phyloP scores from a whole-genome alignment of 2,329 filamentous ascomycete genomes.

The Penicillium sp. region DNA sequence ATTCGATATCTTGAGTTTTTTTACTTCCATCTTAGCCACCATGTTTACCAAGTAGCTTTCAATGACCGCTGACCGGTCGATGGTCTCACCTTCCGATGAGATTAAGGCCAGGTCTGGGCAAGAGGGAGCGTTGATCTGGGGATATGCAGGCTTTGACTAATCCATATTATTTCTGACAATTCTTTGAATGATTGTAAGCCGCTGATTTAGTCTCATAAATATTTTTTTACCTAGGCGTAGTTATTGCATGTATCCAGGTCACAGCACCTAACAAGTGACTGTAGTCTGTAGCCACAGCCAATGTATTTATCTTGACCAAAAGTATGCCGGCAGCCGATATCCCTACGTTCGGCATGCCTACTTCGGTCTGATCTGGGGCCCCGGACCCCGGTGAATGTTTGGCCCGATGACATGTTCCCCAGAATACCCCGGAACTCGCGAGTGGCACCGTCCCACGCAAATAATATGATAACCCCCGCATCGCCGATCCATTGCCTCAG shows the following conservation, averaged over 20 bases:
- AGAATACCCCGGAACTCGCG: too few species aligned
- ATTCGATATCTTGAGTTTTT: not conserved
- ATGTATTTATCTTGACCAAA: not conserved
- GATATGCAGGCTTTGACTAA: not conserved
- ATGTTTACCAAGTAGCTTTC: not conserved
- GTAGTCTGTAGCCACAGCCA: too few species aligned
- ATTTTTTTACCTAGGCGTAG: too few species aligned
- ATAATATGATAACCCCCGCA: not conserved
- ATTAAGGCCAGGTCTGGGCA: conserved; percentile 2
- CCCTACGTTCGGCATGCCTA: not conserved
- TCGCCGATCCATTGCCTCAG: not conserved
- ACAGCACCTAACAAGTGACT: too few species aligned
- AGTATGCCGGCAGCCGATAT: not conserved
- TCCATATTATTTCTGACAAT: not conserved
- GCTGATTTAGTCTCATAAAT: too few species aligned
- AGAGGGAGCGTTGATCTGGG: conserved; percentile 1
- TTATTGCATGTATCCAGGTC: too few species aligned
- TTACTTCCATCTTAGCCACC: not conserved
- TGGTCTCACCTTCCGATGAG: not conserved
- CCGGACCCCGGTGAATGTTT: too few species aligned
- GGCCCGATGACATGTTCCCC: not conserved
- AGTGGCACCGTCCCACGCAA: too few species aligned
- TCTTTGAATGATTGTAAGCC: too few species aligned
- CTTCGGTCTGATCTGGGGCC: not conserved
- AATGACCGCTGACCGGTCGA: conserved; percentile 2